phyloP scores from a whole-genome alignment of 2,329 filamentous ascomycete genomes.

The Talaromyces sp. region DNA sequence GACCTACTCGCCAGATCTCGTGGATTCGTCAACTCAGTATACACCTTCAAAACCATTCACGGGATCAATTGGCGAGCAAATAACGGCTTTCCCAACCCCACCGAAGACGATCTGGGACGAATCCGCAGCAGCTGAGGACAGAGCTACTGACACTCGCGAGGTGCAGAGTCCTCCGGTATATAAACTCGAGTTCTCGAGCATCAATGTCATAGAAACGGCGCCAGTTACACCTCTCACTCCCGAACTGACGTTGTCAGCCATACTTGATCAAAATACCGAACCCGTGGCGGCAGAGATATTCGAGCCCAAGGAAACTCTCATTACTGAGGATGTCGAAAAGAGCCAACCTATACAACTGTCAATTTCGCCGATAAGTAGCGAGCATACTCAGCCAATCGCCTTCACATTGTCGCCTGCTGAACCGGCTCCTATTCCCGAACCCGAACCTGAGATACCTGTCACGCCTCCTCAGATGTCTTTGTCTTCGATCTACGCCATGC shows the following conservation, averaged over 20 bases:
- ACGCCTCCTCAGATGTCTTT: slow-evolving; percentile 23
- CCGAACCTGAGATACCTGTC: slow-evolving; percentile 13
- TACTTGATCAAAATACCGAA: slow-evolving; percentile 9
- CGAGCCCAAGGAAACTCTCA: slow-evolving; percentile 14
- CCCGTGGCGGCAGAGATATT: slow-evolving; percentile 17
- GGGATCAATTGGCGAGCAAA: slow-evolving; percentile 23
- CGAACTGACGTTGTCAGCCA: slow-evolving; percentile 10
- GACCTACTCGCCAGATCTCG: slow-evolving; percentile 23
- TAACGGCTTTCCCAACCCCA: slow-evolving; percentile 32
- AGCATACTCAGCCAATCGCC: slow-evolving; percentile 25
- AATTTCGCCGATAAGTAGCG: slow-evolving; percentile 28
- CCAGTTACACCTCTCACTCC: slow-evolving; percentile 47
- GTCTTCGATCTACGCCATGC: slow-evolving; percentile 26
- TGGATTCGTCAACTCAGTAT: slow-evolving; percentile 41
- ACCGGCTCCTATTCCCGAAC: slow-evolving; percentile 11
- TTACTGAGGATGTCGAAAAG: slow-evolving; percentile 9
- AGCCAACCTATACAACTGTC: slow-evolving; percentile 20
- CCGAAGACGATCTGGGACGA: slow-evolving; percentile 41
- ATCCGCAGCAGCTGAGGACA: slow-evolving; percentile 14
- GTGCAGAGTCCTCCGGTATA: slow-evolving; percentile 19
- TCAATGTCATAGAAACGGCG: slow-evolving; percentile 31
- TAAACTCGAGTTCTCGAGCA: slow-evolving; percentile 28
- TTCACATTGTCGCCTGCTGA: slow-evolving; percentile 20
- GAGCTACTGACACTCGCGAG: slow-evolving; percentile 14
- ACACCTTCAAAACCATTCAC: slow-evolving; percentile 31